A percentile compares a stretch with the other conserved stretches of the same genome.
Conservation (phyloP, 2,329 filamentous ascomycete genomes). For the Beauveria sp. region DNA sequence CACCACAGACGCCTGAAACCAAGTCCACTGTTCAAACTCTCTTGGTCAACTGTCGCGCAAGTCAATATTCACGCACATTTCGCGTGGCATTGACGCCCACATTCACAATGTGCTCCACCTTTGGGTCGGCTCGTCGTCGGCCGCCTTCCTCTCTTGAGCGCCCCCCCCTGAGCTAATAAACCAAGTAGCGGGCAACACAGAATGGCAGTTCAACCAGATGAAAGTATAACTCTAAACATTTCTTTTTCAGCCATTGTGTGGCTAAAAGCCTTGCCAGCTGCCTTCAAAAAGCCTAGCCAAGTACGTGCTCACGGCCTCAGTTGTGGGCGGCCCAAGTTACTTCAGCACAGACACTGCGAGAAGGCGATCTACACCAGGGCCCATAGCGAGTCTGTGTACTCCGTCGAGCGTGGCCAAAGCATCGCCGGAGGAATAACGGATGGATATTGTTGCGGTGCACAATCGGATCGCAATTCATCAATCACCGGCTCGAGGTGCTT, state of each 20-base stretch:
- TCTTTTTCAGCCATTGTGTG: not conserved
- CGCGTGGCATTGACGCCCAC: conserved; percentile 1
- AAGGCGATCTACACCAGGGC: conserved; percentile 1
- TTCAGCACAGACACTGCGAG: conserved; percentile 2
- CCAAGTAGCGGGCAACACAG: not conserved
- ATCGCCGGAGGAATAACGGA: not conserved
- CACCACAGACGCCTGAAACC: conserved; percentile 1
- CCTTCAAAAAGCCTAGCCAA: not conserved
- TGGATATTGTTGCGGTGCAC: not conserved
- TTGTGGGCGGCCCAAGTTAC: not conserved
- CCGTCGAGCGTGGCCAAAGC: not conserved
- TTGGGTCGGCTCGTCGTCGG: not conserved
- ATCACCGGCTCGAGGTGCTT: not conserved
- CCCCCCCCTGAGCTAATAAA: not conserved
- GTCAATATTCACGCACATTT: not conserved
- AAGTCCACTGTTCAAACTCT: conserved; percentile 5
- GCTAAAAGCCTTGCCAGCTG: no score
- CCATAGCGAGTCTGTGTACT: conserved; percentile 2
- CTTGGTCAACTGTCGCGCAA: not conserved
- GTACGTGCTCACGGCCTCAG: not conserved
- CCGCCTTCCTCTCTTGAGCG: not conserved
- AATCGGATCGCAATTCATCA: not conserved
- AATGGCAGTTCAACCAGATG: not conserved
- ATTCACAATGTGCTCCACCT: not conserved
- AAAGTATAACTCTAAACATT: not conserved